Conservation (phyloP, 148 eudicot genomes). For the Spergularia marina region DNA sequence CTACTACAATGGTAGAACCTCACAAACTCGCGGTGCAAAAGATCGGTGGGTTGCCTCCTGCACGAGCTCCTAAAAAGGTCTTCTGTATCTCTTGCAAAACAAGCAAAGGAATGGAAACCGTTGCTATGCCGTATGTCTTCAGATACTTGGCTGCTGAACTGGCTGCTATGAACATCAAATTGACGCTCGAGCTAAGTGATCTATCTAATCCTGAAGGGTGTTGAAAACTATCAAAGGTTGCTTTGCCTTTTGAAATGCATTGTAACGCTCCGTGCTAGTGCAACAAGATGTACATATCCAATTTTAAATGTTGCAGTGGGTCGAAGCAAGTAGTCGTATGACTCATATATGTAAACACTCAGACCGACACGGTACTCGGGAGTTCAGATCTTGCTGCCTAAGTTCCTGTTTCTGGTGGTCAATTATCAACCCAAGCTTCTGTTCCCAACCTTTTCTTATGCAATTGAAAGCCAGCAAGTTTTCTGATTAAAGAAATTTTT, state of each 20-base stretch:
- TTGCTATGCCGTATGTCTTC: slow-evolving; percentile 93
- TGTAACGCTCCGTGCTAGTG: too few species aligned
- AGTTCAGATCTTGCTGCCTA: not conserved
- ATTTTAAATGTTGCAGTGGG: not conserved
- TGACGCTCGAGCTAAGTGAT: slow-evolving; percentile 66
- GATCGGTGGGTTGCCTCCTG: slow-evolving; percentile 62
- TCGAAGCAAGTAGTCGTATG: too few species aligned
- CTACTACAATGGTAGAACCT: slow-evolving; percentile 49
- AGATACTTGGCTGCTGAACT: slow-evolving; percentile 83
- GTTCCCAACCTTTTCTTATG: too few species aligned
- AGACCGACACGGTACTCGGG: not conserved
- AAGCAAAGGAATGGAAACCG: slow-evolving; percentile 89
- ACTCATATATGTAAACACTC: too few species aligned
- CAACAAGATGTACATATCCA: not conserved
- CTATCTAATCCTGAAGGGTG: slow-evolving; percentile 25
- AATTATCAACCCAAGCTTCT: not conserved
- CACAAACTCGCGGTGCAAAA: slow-evolving; percentile 43
- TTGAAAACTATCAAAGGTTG: not conserved
- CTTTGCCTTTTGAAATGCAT: too few species aligned
- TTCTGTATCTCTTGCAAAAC: slow-evolving; percentile 66
- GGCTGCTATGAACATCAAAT: slow-evolving; percentile 89
- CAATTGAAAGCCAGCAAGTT: too few species aligned
- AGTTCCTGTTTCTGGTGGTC: not conserved
- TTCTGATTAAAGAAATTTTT: too few species aligned
- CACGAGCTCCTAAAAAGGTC: slow-evolving; percentile 58